Evolutionary conservation across 23 red algal species (phyloP).

Genomic region (Gracilaria caudata): DNA sequence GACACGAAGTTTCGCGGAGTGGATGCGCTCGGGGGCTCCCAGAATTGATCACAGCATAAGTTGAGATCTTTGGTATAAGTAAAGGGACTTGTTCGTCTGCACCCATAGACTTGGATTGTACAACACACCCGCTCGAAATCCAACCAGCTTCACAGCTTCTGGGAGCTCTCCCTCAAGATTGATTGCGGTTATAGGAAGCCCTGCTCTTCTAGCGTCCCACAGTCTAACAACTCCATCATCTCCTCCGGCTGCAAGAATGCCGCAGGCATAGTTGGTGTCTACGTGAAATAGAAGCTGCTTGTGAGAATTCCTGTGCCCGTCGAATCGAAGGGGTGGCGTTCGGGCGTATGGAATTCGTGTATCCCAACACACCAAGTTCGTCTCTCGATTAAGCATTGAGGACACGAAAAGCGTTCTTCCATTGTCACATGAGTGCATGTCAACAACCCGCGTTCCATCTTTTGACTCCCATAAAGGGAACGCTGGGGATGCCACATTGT

Average conservation of each 20-base stretch:
- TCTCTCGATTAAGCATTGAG: slow-evolving; percentile 6
- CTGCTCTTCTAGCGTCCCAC: slow-evolving; percentile 30
- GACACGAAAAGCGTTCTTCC: slow-evolving; percentile 7
- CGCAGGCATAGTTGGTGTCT: slow-evolving; percentile 27
- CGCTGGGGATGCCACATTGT: not conserved
- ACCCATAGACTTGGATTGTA: slow-evolving; percentile 25
- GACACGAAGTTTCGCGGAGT: too few species aligned
- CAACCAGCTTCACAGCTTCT: slow-evolving; percentile 14
- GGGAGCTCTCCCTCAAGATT: slow-evolving; percentile 11
- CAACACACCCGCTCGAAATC: slow-evolving; percentile 7
- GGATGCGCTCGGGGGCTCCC: not conserved
- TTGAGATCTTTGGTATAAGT: slow-evolving; percentile 6
- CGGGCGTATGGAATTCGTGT: slow-evolving; percentile 16
- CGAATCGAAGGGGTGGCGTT: slow-evolving; percentile 1
- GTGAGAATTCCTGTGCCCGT: slow-evolving; percentile 31
- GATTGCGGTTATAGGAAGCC: not conserved
- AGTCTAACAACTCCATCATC: slow-evolving; percentile 32
- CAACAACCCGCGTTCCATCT: not conserved
- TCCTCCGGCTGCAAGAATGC: slow-evolving; percentile 28
- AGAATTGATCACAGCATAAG: not conserved
- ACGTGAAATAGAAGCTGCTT: slow-evolving; percentile 15
- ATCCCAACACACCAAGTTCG: slow-evolving; percentile 34
- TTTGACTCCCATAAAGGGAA: not conserved
- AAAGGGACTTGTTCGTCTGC: slow-evolving; percentile 7
- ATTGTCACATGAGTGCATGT: slow-evolving; percentile 12